Evolutionary conservation across 192 early-diverging fungal species (phyloP), one percentile per base, ranked within the genome.

Genomic region (Backusella parvicylindrica): DNA sequence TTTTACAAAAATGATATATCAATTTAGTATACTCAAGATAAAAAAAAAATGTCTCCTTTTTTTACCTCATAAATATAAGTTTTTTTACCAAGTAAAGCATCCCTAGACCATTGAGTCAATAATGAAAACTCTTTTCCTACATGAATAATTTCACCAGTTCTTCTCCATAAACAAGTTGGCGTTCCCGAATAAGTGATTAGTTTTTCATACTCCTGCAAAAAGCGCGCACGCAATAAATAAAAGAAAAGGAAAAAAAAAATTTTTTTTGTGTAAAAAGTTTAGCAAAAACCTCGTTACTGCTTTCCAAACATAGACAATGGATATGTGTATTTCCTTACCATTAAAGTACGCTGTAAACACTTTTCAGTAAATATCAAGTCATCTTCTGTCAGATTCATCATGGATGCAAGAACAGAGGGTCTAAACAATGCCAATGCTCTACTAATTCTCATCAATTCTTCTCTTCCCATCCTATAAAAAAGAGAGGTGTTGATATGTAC

Each of bases 41-140:
- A 31, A 15, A 31, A 26, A 21, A 41, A 2, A 64, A 3, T 21
- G n/a, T 16, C n/a, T 64, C 21, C 23, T 26, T 18, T 26, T 3
- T 40, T 36, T 79, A 88, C 86, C 78, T 95, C 92, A 76, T 94
- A 95, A 79, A 95, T 94, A 73, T 94, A 95, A 1, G 90, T 93
- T 70, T 89, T 90, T 74, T 93, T 92, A 64, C 87, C 88, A 18
- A 95, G 70, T 32, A 98, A 82, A 75, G 91, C 88, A 41, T 97
- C 95, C 28, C 90, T 89, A 71, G 91, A 85, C 97, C 97, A 98
- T 79, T 93, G 90, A 2, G 97, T 98, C 77, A 98, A 78, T 43
- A 98, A 86, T 6, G 93, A 94, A 78, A 98, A 98, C 78, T 98
- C 97, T 77, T 97, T 98, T 68, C 97, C 97, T 4, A 98, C 97